Evolutionary conservation across 345 rosid species (phyloP), one percentile per base, ranked within the genome.

Genomic region (Cardamine occulta): DNA sequence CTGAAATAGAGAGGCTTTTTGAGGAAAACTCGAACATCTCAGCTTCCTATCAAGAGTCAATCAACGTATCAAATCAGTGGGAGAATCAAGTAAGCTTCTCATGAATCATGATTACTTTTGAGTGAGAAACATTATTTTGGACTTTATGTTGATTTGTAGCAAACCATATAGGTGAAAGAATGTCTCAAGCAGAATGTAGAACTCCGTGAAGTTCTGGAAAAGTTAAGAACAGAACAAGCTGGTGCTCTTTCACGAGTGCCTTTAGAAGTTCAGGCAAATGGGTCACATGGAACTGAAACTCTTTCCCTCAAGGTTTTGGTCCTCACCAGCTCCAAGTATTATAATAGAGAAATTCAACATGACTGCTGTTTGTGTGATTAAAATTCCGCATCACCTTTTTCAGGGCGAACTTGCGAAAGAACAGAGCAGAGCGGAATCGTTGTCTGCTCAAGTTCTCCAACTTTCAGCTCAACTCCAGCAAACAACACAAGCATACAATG

Each of bases 1-100:
- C 94, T 58, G 99, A 92, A 86, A 92, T 95, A 73, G 98, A 95
- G 86, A 89, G 66, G 72, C 93, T 95, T 49, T 95, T 92, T 72
- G 98, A 95, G 79, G 97, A 92, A 73, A 92, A 95, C 75, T 86
- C 96, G 2, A 86, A 72, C 73, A 85, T 95, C 47, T 79, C 86
- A 2, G 81, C 87, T 40, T 88, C 93, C 48, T 83, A 84, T 87
- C 83, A 89, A 80, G 99, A 92, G 78, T 89, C 96, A 74, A 74
- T 72, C 73, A 69, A 63, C 80, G 62, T 76, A 28, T 90, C 91
- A 29, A 86, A 66, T 52, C 93, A 85, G 44, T 95, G 99, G 99
- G 96, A 95, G 81, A 88, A 85, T 84, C 82, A 74, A 68, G 82
- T 79, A 79, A 73, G 89, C 84, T 83, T 89, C 79, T 88, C 83